phyloP scores from a whole-genome alignment of 106 monocot species.

The Dendrobium chrysotoxum region DNA sequence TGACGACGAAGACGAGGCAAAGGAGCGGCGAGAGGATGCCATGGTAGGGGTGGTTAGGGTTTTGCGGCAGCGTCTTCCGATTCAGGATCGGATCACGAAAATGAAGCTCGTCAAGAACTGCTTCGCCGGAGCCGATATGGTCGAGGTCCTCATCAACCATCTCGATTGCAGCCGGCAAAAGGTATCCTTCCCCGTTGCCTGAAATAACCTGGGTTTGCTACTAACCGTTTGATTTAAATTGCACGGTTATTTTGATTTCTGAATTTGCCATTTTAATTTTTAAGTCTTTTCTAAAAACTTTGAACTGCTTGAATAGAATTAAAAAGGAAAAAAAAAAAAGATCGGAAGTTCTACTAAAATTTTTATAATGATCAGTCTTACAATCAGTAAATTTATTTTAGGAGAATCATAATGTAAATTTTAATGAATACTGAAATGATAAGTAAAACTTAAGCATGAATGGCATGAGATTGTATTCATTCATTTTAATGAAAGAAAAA shows the following conservation, averaged over 20 bases:
- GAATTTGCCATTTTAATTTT: background rate
- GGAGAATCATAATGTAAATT: too few species aligned
- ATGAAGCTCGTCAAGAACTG: constrained; percentile 90
- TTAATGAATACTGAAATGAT: too few species aligned
- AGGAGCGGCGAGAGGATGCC: constrained; percentile 18
- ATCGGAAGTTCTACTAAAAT: too few species aligned
- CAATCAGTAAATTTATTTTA: too few species aligned
- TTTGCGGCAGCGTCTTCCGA: constrained; percentile 59
- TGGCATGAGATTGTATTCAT: too few species aligned
- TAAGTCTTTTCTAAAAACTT: background rate
- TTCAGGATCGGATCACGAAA: constrained; percentile 63
- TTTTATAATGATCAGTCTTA: too few species aligned
- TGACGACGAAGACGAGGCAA: constrained; percentile 39
- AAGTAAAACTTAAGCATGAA: too few species aligned
- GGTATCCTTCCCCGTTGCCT: constrained; percentile 21
- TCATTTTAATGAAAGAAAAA: too few species aligned
- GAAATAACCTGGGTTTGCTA: background rate
- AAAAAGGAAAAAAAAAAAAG: too few species aligned
- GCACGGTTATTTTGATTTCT: background rate
- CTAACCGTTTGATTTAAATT: background rate
- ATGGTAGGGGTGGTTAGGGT: constrained; percentile 42
- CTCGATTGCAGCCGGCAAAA: constrained; percentile 74
- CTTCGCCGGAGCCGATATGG: constrained; percentile 69
- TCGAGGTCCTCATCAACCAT: constrained; percentile 69
- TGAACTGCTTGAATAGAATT: background rate